phyloP scores from a whole-genome alignment of 768 basidiomycete species.

The Fistulinella prunicolor region DNA sequence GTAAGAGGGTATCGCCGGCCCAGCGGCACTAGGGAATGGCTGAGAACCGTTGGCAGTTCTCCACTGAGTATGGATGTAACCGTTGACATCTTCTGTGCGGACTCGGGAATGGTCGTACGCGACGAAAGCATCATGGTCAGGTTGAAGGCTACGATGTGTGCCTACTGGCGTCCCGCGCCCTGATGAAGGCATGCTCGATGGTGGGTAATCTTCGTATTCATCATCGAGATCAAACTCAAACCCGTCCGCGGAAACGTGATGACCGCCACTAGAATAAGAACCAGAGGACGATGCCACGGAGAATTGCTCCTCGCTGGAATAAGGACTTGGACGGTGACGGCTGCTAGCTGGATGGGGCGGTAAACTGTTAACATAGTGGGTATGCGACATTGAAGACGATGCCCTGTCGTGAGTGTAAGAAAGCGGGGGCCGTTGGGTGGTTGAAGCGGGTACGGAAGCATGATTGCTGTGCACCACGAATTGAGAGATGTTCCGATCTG shows the following conservation, averaged over 20 bases:
- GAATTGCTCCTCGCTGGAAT: constrained; percentile 39
- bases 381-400: constrained; percentile 34
- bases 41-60: constrained; percentile 46
- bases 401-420: constrained; percentile 37
- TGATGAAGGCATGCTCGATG: constrained; percentile 44
- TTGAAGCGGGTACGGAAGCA: constrained; percentile 38
- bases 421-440: constrained; percentile 34
- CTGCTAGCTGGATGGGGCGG: constrained; percentile 34
- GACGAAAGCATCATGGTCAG: constrained; percentile 50
- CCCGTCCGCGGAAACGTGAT: constrained; percentile 51
- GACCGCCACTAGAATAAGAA: constrained; percentile 23
- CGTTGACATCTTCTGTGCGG: constrained; percentile 66
- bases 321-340: constrained; percentile 36
- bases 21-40: constrained; percentile 29
- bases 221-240: constrained; percentile 75
- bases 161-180: constrained; percentile 76
- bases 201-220: constrained; percentile 74
- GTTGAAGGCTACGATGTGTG: constrained; percentile 56
- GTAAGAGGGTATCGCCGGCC: constrained; percentile 22
- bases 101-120: constrained; percentile 58
- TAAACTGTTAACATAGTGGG: constrained; percentile 30
- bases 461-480: constrained; percentile 42
- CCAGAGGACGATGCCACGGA: constrained; percentile 30
- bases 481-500: constrained; percentile 59
- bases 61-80: constrained; percentile 65